A percentile compares a stretch with the other conserved stretches of the same genome.
These are phyloP conservation scores for Cucumis hystrix DNA, from an alignment of 306 rosid species.

Conservation along the genomic window DNA sequence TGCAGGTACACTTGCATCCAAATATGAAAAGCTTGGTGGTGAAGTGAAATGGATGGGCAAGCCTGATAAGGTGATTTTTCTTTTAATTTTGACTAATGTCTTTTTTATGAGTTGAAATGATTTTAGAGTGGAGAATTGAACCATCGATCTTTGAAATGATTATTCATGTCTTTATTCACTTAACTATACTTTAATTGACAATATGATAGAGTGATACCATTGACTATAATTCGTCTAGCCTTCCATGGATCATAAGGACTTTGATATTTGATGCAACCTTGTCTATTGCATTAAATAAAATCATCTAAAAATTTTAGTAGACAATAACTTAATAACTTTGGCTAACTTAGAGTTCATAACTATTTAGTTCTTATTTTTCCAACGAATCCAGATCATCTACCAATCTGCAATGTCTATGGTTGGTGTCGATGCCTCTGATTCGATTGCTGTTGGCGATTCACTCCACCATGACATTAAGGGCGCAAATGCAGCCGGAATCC, in stretches of 20 bases:
- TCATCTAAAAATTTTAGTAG: neutral
- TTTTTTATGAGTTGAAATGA: too few relatives aligned
- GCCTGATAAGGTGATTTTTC: constrained; percentile 55
- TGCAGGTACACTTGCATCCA: constrained; percentile 74
- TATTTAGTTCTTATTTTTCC: neutral
- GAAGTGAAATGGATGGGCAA: constrained; percentile 99
- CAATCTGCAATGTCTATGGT: constrained; percentile 64
- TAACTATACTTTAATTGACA: too few relatives aligned
- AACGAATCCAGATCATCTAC: constrained; percentile 54
- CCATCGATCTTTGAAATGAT: too few relatives aligned
- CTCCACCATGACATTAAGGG: constrained; percentile 95
- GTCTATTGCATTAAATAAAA: neutral
- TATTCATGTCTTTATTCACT: too few relatives aligned
- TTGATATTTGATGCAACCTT: neutral
- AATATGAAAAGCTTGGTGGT: constrained; percentile 84
- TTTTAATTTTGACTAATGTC: too few relatives aligned
- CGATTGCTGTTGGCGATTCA: constrained; percentile 85
- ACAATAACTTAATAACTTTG: too few relatives aligned
- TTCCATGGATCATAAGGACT: neutral
- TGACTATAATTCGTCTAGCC: neutral
- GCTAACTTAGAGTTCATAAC: neutral
- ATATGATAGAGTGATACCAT: constrained; percentile 40
- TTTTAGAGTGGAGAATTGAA: too few relatives aligned
- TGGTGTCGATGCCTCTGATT: constrained; percentile 47
- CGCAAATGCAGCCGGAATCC: constrained; percentile 64